These are phyloP conservation scores for Lichtheimia ornata DNA, from an alignment of 371 early-diverging fungal species.

Conservation along the genomic window DNA sequence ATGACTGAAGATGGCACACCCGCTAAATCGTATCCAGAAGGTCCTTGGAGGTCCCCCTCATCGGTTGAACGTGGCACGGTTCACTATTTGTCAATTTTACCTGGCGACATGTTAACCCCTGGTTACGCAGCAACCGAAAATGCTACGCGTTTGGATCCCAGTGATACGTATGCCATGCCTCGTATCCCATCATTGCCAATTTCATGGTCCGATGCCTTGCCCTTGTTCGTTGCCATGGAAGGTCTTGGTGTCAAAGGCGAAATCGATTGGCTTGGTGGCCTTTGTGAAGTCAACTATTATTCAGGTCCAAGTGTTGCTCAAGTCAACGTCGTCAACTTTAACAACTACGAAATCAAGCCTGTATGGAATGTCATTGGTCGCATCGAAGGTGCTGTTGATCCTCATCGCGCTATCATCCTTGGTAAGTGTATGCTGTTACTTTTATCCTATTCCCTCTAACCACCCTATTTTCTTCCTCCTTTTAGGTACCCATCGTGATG, in stretches of 20 bases:
- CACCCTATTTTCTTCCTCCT: background rate
- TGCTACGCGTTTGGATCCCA: constrained; percentile 50
- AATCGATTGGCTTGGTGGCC: constrained; percentile 48
- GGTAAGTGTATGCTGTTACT: constrained; percentile 26
- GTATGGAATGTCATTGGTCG: constrained; percentile 67
- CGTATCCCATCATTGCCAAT: constrained; percentile 69
- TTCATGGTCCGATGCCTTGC: constrained; percentile 64
- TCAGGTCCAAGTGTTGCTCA: constrained; percentile 53
- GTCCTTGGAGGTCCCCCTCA: constrained; percentile 61
- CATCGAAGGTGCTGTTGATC: constrained; percentile 58
- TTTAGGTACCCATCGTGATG: constrained; percentile 66
- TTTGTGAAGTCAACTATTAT: constrained; percentile 49
- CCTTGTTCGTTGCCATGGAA: constrained; percentile 50
- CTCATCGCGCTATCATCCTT: constrained; percentile 56
- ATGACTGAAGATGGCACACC: constrained; percentile 9
- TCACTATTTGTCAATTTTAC: constrained; percentile 41
- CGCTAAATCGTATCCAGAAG: constrained; percentile 57
- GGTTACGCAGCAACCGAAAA: constrained; percentile 56
- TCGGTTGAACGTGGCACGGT: constrained; percentile 63
- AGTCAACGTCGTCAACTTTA: constrained; percentile 57
- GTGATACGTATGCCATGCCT: constrained; percentile 48
- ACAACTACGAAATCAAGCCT: constrained; percentile 51
- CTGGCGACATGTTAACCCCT: constrained; percentile 69
- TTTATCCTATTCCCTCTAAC: background rate
- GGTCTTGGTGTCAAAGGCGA: constrained; percentile 38